phyloP scores from a whole-genome alignment of 495 filamentous ascomycete genomes.

The Penicillium paxilli region DNA sequence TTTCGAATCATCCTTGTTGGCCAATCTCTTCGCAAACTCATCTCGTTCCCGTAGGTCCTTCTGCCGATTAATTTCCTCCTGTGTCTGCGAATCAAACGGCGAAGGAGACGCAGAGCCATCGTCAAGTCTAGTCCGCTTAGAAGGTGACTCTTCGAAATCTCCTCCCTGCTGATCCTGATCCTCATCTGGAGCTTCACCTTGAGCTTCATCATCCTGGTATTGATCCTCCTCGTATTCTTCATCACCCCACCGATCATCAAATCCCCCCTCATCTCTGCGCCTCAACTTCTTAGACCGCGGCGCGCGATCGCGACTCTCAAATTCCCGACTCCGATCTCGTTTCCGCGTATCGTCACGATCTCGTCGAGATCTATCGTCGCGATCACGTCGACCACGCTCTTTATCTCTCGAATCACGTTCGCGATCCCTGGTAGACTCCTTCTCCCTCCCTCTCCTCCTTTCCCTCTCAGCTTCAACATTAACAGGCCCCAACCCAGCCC shows the following conservation, averaged over 20 bases:
- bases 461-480: constrained; percentile 54
- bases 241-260: constrained; percentile 79
- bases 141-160: constrained; percentile 49
- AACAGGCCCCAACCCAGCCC: constrained; percentile 43
- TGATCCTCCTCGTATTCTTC: constrained; percentile 60
- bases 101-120: constrained; percentile 49
- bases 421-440: no score
- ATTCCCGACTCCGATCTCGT: constrained; percentile 45
- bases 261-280: constrained; percentile 55
- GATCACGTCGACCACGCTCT: background rate
- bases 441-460: constrained; percentile 46
- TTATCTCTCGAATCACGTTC: background rate
- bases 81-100: constrained; percentile 59
- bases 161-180: no score
- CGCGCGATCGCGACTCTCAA: constrained; percentile 45
- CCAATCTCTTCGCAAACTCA: constrained; percentile 72
- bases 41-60: constrained; percentile 70
- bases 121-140: constrained; percentile 60
- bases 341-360: constrained; percentile 41
- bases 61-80: constrained; percentile 55
- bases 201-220: constrained; percentile 43
- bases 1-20: constrained; percentile 65
- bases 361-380: constrained; percentile 4
- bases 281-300: constrained; percentile 54
- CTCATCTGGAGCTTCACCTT: constrained; percentile 25